Base-by-base conservation (phyloP, 1,139 yeast genomes). In the Yamadazyma triangularis region DNA sequence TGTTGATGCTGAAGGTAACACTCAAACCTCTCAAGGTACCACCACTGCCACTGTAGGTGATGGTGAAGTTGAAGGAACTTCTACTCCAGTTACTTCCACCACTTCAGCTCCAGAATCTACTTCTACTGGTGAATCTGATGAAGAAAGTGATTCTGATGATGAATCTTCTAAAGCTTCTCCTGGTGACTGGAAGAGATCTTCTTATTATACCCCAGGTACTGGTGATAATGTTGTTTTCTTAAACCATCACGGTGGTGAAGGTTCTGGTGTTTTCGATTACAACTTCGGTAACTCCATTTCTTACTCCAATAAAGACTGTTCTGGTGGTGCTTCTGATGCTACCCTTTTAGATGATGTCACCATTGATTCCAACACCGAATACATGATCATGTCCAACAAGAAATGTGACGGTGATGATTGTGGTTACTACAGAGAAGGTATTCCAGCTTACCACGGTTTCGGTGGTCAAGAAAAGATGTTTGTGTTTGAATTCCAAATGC, bases 221-320 rank as follows among this genome's bases (percentile, higher is more conserved):
- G 51, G 88, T 27, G 67, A 73, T 46, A 88, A 88, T 56, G 70
- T 82, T 47, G 79, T 80, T 25, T 89, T 91, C 74, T 69, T 89
- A 66, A 91, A 89, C 76, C 75, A 81, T 56, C 68, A 72, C 45
- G 96, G 96, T 56, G 94, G 89, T 44, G 60, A 75, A 24, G 87
- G 86, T 33, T 83, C 95, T 13, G 96, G 96, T 62, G 73, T 72
- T 28, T 87, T 86, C 81, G 85, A 91, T 28, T 51, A 78, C 24
- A 70, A 82, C 54, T 87, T 86, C 60, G 98, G 98, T 58, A 83
- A 83, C 75, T 91, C 97, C 29, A 71, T 91, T 42, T 85, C 96
- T 5, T 91, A 72, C 60, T 80, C 85, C 40, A 83, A 75, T 43
- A 45, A 80, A 11, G 88, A 88, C 50, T 95, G 95, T 58, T 63